Evolutionary conservation across 441 rosid species (phyloP).

Genomic region (Geranium incanum): DNA sequence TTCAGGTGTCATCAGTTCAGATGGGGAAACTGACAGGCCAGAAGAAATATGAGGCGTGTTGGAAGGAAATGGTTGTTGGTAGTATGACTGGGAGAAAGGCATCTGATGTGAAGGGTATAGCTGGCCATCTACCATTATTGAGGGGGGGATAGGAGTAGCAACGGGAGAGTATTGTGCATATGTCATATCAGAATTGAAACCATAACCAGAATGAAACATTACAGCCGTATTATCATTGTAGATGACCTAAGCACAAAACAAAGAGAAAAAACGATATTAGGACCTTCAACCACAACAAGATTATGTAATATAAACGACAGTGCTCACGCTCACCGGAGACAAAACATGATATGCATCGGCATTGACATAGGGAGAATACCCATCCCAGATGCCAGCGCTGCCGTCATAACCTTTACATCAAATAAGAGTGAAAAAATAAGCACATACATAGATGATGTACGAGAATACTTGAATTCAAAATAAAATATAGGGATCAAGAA

Average conservation of each 20-base stretch:
- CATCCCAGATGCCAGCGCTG: slow-evolving; percentile 41
- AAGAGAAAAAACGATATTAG: not conserved
- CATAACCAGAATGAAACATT: slow-evolving; percentile 50
- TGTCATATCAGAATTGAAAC: slow-evolving; percentile 46
- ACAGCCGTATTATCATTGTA: slow-evolving; percentile 52
- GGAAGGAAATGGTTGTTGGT: slow-evolving; percentile 35
- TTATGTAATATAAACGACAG: not conserved
- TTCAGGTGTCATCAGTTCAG: slow-evolving; percentile 41
- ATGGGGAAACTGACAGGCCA: slow-evolving; percentile 28
- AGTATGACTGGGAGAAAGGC: slow-evolving; percentile 44
- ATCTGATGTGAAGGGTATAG: slow-evolving; percentile 46
- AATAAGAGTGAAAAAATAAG: not conserved
- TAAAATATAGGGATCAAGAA: not conserved
- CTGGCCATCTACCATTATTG: slow-evolving; percentile 56
- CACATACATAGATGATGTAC: not conserved
- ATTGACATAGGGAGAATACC: slow-evolving; percentile 42
- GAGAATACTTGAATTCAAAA: not conserved
- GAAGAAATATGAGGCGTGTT: slow-evolving; percentile 32
- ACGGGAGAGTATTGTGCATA: slow-evolving; percentile 51
- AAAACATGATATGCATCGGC: slow-evolving; percentile 44
- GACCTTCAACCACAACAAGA: slow-evolving; percentile 8
- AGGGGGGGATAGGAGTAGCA: slow-evolving; percentile 43
- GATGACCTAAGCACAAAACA: slow-evolving; percentile 34
- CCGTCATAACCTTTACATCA: slow-evolving; percentile 38
- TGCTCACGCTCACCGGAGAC: slow-evolving; percentile 46